phyloP scores from a whole-genome alignment of 768 basidiomycete genomes.

The Mrakia hoshinonis region DNA sequence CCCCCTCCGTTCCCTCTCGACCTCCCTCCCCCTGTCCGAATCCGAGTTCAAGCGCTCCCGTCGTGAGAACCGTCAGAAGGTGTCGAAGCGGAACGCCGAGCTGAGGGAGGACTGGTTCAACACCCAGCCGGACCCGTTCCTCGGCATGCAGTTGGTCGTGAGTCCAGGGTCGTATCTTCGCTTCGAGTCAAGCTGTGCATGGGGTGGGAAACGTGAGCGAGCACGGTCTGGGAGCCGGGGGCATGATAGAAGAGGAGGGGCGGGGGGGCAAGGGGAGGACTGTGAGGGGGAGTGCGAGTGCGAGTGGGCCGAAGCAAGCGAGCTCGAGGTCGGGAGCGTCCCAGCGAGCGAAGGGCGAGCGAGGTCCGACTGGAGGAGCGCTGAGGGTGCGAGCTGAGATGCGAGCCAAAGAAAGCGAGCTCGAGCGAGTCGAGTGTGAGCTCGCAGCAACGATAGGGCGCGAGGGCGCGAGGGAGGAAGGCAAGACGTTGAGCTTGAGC shows the following conservation, averaged over 20 bases:
- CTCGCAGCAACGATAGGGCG: no score
- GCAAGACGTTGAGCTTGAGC: no score
- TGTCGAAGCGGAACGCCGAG: background rate
- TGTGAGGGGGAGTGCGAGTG: no score
- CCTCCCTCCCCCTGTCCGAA: background rate
- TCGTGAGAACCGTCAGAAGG: background rate
- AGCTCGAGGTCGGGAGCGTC: no score
- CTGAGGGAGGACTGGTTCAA: constrained; percentile 10
- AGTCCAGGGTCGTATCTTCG: background rate
- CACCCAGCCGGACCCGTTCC: constrained; percentile 17
- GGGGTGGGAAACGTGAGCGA: background rate
- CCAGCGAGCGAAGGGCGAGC: no score
- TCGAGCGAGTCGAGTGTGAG: no score
- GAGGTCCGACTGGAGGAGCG: no score
- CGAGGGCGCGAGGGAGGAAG: no score
- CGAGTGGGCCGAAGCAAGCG: no score
- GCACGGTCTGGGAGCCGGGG: background rate
- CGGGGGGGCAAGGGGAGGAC: no score
- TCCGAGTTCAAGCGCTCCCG: background rate
- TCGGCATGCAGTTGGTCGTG: constrained; percentile 12
- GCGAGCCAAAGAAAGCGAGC: no score
- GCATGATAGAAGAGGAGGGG: background rate
- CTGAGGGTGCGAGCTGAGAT: no score
- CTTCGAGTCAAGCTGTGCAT: background rate
- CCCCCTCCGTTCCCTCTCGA: background rate